Base-by-base conservation (phyloP, 1,139 yeast genomes). In the Debaryomyces udenii region DNA sequence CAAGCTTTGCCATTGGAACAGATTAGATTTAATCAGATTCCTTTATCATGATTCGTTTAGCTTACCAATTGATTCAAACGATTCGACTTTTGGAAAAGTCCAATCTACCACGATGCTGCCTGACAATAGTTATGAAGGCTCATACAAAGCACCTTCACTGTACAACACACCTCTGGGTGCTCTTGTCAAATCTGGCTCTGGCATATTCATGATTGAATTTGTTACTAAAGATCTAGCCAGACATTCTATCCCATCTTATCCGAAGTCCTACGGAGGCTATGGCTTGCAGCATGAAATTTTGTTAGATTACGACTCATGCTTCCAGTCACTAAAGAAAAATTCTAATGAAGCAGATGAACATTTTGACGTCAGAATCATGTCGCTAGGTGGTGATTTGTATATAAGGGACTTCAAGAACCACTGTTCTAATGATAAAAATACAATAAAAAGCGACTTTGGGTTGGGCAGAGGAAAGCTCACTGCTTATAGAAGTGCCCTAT, bases 41-140 rank as follows among this genome's bases (percentile, higher is more conserved):
- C 65, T 89, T 35, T 80, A 78, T 56, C 98, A 93, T 61, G 95
- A 86, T 4, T 78, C 88, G 0, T 91, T 91, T 61, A 64, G 83
- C 2, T 59, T 86, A 22, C 94, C 95, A 0, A 59, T 70, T 9
- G 98, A 93, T 57, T 13, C 23, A 11, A 31, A 27, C 3, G 46
- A 43, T 28, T 28, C 38, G 10, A 30, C 54, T 6, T 70, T 70
- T 49, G 59, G 56, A 1, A 72, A 73, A 45, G 46, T 55, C 1
- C 53, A 40, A 18, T 34, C 54, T 1, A 67, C 76, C 0, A 59
- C 66, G 1, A 41, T 45, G 38, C 26, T 31, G 7, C 56, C 57
- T 5, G 58, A 64, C 41, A 43, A 52, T 17, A 38, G 41, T 4
- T 54, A 57, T 40, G 52, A 53, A 2, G 52, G 53, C 6, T 23